Percentiles rank a stretch among this genome's conserved stretches.
Conservation (phyloP, 805 yeast species). For the Grigorovia jiainica region DNA sequence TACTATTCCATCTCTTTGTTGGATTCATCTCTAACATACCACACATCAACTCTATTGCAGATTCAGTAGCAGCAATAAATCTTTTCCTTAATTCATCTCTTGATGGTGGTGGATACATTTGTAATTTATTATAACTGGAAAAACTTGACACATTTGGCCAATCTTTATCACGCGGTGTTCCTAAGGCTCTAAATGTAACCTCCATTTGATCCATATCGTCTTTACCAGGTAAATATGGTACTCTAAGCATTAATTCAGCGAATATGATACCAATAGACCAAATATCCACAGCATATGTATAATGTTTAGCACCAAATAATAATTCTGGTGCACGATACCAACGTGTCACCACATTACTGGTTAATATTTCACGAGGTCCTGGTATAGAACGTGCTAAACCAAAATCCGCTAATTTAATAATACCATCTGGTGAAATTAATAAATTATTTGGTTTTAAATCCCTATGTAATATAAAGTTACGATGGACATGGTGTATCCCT, state of each 20-base stretch:
- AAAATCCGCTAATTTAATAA: constrained; percentile 91
- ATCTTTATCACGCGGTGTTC: constrained; percentile 84
- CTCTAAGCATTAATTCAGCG: constrained; percentile 91
- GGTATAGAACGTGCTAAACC: constrained; percentile 87
- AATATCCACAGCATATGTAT: constrained; percentile 80
- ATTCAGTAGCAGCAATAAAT: constrained; percentile 84
- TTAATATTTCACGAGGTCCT: constrained; percentile 62
- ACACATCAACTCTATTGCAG: constrained; percentile 66
- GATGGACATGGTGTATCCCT: constrained; percentile 92
- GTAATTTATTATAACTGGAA: constrained; percentile 65
- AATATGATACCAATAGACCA: constrained; percentile 97
- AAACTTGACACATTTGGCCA: constrained; percentile 87
- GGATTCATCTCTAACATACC: constrained; percentile 75
- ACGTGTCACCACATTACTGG: constrained; percentile 92
- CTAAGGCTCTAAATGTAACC: constrained; percentile 89
- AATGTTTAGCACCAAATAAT: constrained; percentile 78
- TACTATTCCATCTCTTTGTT: constrained; percentile 54
- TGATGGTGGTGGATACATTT: constrained; percentile 75
- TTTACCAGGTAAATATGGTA: constrained; percentile 89
- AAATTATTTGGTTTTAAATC: constrained; percentile 91
- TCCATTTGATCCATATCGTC: constrained; percentile 85
- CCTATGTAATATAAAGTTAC: constrained; percentile 83
- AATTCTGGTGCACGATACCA: constrained; percentile 98
- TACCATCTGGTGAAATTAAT: constrained; percentile 77
- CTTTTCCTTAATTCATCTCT: constrained; percentile 69